Base-by-base conservation (phyloP, 495 filamentous ascomycete species). In the Hypoxylon subgilvum region DNA sequence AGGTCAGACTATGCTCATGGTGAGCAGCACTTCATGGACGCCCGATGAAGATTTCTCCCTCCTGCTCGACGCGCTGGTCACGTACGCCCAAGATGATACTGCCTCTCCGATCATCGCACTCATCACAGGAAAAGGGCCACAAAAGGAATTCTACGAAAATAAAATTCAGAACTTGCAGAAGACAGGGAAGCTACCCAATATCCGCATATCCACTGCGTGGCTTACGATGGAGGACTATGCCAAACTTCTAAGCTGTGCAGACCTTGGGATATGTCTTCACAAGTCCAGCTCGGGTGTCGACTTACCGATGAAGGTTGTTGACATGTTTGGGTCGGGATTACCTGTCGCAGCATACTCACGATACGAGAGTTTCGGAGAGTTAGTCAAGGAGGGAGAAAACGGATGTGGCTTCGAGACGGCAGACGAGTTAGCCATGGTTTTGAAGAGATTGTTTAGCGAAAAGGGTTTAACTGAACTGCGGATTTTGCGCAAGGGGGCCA, bases 241-340 rank as follows among this genome's bases (percentile, higher is more conserved):
- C 1, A 79, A 72, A 3, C 80, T 97, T 9, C 80, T 99, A n/a
- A 91, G 86, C 21, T 87, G 86, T 35, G 93, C 94, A 13, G 94
- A 97, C 52, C 71, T 97, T 8, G 94, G 94, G 1, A 83, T 99
- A 13, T 94, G 89, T 63, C 77, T 99, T 41, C 94, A 99, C 72
- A 95, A 83, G 47, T 95, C 90, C 59, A 92, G 88, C 61, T 96
- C 90, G 36, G 94, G 94, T 2, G 90, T 99, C 0, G 94, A 99
- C 74, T 74, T 99, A 17, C 94, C 94, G 0, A 99, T 99, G 94
- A 99, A 99, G 74, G 92, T 99, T 6, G 92, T 99, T 4, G 94
- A 99, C 65, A 94, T 99, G 90, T 96, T 97, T 67, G 94, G 94
- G 0, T 87, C 91, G 0, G 94, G 94, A 0, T 72, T 99, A 44